Evolutionary conservation across 495 filamentous ascomycete genomes (phyloP), one percentile per base, ranked within the genome.

Genomic region (Penicillium mononematosum): DNA sequence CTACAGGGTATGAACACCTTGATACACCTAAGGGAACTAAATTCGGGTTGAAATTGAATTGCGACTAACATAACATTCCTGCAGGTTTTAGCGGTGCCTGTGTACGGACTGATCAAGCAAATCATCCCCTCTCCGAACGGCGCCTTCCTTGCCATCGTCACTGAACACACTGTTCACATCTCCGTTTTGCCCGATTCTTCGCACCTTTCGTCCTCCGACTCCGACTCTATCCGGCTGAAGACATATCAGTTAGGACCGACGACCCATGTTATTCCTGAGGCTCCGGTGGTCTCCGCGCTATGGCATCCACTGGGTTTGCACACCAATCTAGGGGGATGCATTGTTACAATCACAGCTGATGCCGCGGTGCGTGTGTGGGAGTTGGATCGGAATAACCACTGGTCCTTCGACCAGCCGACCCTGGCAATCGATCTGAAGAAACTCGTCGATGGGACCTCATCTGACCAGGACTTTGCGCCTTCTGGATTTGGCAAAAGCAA

Each of bases 291-390:
- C 1, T 90, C 88, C 6, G 85, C 86, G 10, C 50, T 96, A 56
- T 96, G 91, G 91, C 92, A 96, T 75, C 92, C 92, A 1, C 78
- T 95, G 1, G 90, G 91, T 0, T 79, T 88, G 11, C 82, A 85
- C 27, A 86, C 83, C 19, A 79, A 76, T 53, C 54, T 77, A 16
- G 67, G 62, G n/a, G 75, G 69, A 4, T 86, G 86, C 46, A 74
- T 96, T 10, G 88, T 96, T 3, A 96, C 92, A 0, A 80, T 96
- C 45, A 96, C 92, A 5, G 82, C 83, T 41, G 92, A 96, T 67
- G 90, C 91, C 9, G 83, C 90, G 8, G 88, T 96, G 16, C 85
- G 92, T 14, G 72, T 96, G 31, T 96, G 92, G 92, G 92, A 96
- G 70, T 65, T 96, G 25, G 88, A 90, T 42, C 75, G 83, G 31